These are phyloP conservation scores for Trametes meyenii DNA, from an alignment of 768 basidiomycete genomes.

Conservation along the genomic window DNA sequence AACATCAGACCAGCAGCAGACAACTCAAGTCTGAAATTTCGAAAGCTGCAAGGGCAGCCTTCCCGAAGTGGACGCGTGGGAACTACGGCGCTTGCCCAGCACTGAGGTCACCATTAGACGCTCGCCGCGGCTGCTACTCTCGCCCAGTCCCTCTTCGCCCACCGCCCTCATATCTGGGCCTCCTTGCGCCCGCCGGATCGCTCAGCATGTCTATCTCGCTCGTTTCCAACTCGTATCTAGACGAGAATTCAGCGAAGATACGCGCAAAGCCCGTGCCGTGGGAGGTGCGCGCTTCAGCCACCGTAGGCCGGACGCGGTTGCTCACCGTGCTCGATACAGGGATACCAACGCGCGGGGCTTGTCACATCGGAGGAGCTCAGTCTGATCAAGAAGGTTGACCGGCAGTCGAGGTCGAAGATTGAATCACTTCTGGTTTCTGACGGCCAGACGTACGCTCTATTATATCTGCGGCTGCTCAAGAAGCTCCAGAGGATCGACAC, in stretches of 20 bases:
- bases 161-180: not conserved
- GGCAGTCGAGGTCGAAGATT: conserved; percentile 70
- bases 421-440: conserved; percentile 83
- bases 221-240: conserved; percentile 82
- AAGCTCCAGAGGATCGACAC: conserved; percentile 84
- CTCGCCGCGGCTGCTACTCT: conserved; percentile 6
- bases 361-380: conserved; percentile 86
- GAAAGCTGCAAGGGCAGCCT: conserved; percentile 8
- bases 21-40: conserved; percentile 22
- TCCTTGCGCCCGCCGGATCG: conserved; percentile 1
- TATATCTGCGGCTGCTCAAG: conserved; percentile 90
- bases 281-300: conserved; percentile 65
- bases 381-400: conserved; percentile 89
- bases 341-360: conserved; percentile 92
- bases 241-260: conserved; percentile 87
- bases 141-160: not conserved
- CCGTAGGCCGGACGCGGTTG: conserved; percentile 7
- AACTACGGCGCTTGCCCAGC: conserved; percentile 5
- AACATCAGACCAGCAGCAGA: conserved; percentile 24
- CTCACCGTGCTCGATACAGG: conserved; percentile 50
- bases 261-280: conserved; percentile 91
- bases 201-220: conserved; percentile 70
- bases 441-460: conserved; percentile 77
- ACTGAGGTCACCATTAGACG: conserved; percentile 22
- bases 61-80: conserved; percentile 16